Conservation (phyloP, 2,329 filamentous ascomycete genomes). For the Hymenotorrendiella dingleyae region DNA sequence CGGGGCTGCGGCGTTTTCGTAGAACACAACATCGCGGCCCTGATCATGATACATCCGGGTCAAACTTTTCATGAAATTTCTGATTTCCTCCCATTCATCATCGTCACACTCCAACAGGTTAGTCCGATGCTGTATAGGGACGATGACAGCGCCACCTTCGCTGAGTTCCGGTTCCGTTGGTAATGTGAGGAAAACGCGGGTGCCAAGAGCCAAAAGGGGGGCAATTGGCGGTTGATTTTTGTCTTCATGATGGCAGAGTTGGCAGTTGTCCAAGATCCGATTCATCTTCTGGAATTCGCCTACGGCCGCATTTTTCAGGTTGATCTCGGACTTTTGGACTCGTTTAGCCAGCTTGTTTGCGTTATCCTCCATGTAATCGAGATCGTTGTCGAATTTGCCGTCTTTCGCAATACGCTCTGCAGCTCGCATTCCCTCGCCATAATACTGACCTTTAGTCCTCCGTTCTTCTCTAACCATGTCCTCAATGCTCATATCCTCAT, state of each 20-base stretch:
- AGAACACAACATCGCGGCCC: conserved; percentile 89
- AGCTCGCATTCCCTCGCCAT: conserved; percentile 74
- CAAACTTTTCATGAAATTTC: conserved; percentile 97
- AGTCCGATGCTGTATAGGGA: conserved; percentile 76
- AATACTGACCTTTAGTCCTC: conserved; percentile 69
- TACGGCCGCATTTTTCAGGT: conserved; percentile 82
- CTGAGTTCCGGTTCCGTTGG: conserved; percentile 84
- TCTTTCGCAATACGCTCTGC: conserved; percentile 95
- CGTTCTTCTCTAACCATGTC: conserved; percentile 97
- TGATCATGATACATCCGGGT: conserved; percentile 93
- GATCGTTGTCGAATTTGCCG: conserved; percentile 79
- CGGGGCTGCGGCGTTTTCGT: conserved; percentile 88
- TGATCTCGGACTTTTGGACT: conserved; percentile 81
- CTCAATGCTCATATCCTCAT: conserved; percentile 91
- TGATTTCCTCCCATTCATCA: conserved; percentile 98
- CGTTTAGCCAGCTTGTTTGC: conserved; percentile 81
- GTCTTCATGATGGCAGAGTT: conserved; percentile 90
- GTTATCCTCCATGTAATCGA: conserved; percentile 98
- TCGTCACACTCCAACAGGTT: conserved; percentile 98
- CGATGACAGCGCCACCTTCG: conserved; percentile 78
- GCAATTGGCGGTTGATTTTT: conserved; percentile 68
- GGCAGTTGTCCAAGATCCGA: conserved; percentile 77
- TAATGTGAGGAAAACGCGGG: conserved; percentile 80
- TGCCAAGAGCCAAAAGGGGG: conserved; percentile 79
- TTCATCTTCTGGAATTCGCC: conserved; percentile 87